phyloP scores from a whole-genome alignment of 805 yeast species.

The Saccharomycopsis sp. region DNA sequence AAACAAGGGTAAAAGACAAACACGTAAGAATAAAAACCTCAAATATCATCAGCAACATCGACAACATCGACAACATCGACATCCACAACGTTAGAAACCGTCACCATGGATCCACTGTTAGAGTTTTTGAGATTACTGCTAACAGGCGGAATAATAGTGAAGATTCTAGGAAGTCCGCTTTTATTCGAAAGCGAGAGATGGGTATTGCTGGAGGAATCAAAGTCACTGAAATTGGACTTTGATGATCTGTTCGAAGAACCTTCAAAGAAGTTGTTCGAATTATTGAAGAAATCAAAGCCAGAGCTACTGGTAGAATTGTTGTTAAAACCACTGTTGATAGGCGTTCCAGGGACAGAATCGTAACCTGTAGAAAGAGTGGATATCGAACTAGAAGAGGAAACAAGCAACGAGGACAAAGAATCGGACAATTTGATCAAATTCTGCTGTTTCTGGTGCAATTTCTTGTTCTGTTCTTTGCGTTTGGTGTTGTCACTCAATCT shows the following conservation, averaged over 20 bases:
- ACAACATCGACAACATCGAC: not conserved
- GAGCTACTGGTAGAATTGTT: not conserved
- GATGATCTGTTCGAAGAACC: not conserved
- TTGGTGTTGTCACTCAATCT: slow-evolving; percentile 12
- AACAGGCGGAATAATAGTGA: not conserved
- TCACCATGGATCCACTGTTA: not conserved
- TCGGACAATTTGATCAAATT: slow-evolving; percentile 9
- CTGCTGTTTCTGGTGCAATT: slow-evolving; percentile 7
- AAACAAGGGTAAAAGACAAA: not conserved
- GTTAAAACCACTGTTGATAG: not conserved
- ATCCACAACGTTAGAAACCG: not conserved
- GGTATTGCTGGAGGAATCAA: not conserved
- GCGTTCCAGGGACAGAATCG: not conserved
- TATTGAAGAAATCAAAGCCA: not conserved
- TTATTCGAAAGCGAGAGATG: not conserved
- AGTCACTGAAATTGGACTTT: not conserved
- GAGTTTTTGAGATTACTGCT: slow-evolving; percentile 1
- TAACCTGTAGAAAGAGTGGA: not conserved
- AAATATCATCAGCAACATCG: not conserved
- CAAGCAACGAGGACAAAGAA: slow-evolving; percentile 10
- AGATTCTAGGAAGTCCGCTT: not conserved
- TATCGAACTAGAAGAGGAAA: slow-evolving; percentile 1
- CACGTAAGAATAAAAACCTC: not conserved
- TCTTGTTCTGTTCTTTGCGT: slow-evolving; percentile 10
- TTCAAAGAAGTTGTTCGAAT: not conserved